These are phyloP conservation scores for Rugonectria rugulosa DNA, from an alignment of 2,329 filamentous ascomycete genomes.

Conservation along the genomic window DNA sequence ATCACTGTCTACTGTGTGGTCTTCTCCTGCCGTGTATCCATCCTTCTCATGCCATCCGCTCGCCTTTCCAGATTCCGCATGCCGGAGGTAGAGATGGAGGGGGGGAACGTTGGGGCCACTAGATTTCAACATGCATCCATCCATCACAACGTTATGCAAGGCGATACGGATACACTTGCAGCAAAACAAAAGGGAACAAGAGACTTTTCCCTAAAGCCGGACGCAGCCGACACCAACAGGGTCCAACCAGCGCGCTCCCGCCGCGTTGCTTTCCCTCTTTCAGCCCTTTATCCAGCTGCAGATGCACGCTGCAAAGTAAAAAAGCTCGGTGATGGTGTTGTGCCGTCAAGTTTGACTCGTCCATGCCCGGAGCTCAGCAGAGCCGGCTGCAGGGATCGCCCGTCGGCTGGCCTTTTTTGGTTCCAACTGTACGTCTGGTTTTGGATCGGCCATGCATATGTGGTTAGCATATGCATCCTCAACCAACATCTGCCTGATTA, in stretches of 20 bases:
- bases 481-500: no score
- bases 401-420: neutral
- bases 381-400: neutral
- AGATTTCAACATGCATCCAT: slow-evolving; percentile 1
- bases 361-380: neutral
- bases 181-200: neutral
- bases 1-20: neutral
- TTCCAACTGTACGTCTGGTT: no score
- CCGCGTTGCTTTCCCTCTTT: neutral
- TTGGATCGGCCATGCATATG: neutral
- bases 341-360: neutral
- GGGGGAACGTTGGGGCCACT: neutral
- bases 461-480: neutral
- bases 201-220: neutral
- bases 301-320: neutral
- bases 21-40: neutral
- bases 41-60: neutral
- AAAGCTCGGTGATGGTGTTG: neutral
- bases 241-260: neutral
- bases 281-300: no score
- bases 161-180: neutral
- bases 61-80: neutral
- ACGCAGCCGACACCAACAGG: neutral
- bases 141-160: neutral
- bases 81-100: neutral